phyloP scores from a whole-genome alignment of 129 eudicot species.

The Helichrysum umbraculigerum region DNA sequence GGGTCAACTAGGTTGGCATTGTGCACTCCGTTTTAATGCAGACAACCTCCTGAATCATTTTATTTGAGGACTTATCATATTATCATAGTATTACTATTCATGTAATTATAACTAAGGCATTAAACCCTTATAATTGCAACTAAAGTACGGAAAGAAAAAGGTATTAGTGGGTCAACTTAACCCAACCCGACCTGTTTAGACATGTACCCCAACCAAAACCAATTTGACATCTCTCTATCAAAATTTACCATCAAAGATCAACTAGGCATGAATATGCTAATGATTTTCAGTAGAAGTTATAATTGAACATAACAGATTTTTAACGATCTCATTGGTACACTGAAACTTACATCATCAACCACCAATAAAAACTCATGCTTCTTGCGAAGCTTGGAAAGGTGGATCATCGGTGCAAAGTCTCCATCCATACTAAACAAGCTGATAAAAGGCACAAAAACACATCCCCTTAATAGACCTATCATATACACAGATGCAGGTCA shows the following conservation, averaged over 20 bases:
- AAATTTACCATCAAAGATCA: background rate
- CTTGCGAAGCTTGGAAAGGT: constrained; percentile 88
- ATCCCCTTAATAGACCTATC: constrained; percentile 34
- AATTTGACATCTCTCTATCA: background rate
- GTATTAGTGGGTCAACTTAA: background rate
- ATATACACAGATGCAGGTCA: constrained; percentile 25
- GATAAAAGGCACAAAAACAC: constrained; percentile 44
- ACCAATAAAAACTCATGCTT: constrained; percentile 91
- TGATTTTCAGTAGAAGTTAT: background rate
- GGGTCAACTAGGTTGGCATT: background rate
- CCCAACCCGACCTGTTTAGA: too few relatives aligned
- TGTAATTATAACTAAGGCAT: background rate
- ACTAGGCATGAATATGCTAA: constrained; percentile 11
- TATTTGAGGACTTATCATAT: background rate
- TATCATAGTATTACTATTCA: background rate
- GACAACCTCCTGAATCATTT: too few relatives aligned
- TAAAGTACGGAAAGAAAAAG: background rate
- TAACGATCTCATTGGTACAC: background rate
- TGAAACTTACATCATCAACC: constrained; percentile 89
- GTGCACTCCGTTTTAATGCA: too few relatives aligned
- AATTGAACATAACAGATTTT: background rate
- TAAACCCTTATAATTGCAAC: background rate
- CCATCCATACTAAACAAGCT: constrained; percentile 99
- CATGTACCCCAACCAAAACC: background rate
- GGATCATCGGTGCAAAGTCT: constrained; percentile 94